phyloP scores from a whole-genome alignment of 75 land plant species.

The Ceratopteris richardii region DNA sequence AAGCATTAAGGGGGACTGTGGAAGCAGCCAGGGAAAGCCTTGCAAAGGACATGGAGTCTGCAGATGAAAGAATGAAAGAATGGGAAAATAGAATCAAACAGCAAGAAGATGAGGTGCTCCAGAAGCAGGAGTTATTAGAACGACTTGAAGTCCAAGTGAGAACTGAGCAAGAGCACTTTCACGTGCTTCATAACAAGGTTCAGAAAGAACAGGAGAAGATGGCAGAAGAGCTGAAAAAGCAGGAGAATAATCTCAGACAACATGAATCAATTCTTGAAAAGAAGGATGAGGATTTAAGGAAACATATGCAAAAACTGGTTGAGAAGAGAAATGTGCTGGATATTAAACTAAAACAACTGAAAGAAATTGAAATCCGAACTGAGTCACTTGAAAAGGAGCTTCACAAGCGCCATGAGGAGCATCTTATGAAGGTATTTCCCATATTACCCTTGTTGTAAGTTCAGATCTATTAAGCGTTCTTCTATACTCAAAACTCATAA shows the following conservation, averaged over 20 bases:
- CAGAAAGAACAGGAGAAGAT: constrained; percentile 29
- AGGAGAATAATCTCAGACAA: constrained; percentile 19
- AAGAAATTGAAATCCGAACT: constrained; percentile 28
- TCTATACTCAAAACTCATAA: too few species aligned
- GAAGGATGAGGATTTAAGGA: constrained; percentile 24
- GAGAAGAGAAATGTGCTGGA: constrained; percentile 28
- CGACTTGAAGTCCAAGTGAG: constrained; percentile 21
- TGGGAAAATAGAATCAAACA: constrained; percentile 25
- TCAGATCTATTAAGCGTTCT: neutral
- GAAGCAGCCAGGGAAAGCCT: constrained; percentile 22
- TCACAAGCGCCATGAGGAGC: constrained; percentile 27
- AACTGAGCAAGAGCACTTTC: constrained; percentile 26
- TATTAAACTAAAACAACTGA: constrained; percentile 25
- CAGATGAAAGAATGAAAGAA: constrained; percentile 20
- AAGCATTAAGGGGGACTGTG: constrained; percentile 20
- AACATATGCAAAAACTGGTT: constrained; percentile 21
- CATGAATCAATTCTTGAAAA: constrained; percentile 14
- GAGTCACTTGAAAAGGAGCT: constrained; percentile 25
- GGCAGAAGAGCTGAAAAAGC: constrained; percentile 18
- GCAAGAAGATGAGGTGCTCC: constrained; percentile 25
- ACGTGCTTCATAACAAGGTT: constrained; percentile 24
- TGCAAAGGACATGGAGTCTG: constrained; percentile 13
- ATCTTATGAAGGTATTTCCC: constrained; percentile 21
- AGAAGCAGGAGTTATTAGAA: constrained; percentile 21
- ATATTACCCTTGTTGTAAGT: neutral